Base-by-base conservation (phyloP, 2,329 filamentous ascomycete genomes). In the Madurella fahalii region DNA sequence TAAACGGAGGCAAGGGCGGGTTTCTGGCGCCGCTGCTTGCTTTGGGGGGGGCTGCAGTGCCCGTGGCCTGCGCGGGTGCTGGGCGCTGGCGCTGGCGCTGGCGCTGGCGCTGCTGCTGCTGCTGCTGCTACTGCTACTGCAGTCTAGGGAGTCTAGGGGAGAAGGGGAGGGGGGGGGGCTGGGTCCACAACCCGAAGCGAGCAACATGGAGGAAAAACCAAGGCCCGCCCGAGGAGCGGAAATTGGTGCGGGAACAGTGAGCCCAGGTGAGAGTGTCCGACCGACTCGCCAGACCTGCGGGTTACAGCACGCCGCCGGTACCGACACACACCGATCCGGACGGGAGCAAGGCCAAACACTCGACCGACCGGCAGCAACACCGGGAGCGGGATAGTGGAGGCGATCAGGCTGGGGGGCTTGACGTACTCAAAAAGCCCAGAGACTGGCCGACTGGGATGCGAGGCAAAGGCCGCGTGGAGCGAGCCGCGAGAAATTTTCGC, bases 401-500 rank as follows among this genome's bases (percentile, higher is more conserved):
- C 59, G 48, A 58, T 61, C 57, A 47, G 58, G 58, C 50, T 53
- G 46, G 58, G 58, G 57, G 50, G 17, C 25, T 46, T 50, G 50
- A 57, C 50, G 50, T 50, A 58, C 53, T 50, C 46, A 53, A 43
- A 43, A 43, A 43, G 20, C 45, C 20, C 37, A 47, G 32, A 53
- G 47, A 40, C 47, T 17, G 47, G 20, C 41, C 43, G 58, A 53
- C 52, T 49, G 58, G 54, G 40, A 56, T 52, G 52, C 41, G 47
- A 60, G 45, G 52, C 39, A 9, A 44, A 60, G 45, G 51, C 50
- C 53, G 58, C 48, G 53, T 51, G 52, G 52, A 54, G 56, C 40
- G 58, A 60, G 58, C 57, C 53, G 58, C 60, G 61, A 61, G 58
- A 63, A 62, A 57, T 51, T 64, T 62, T 64, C 61, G 61, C 58